Conservation (phyloP, 169 alveolate genomes). For the Eimeria maxima region DNA sequence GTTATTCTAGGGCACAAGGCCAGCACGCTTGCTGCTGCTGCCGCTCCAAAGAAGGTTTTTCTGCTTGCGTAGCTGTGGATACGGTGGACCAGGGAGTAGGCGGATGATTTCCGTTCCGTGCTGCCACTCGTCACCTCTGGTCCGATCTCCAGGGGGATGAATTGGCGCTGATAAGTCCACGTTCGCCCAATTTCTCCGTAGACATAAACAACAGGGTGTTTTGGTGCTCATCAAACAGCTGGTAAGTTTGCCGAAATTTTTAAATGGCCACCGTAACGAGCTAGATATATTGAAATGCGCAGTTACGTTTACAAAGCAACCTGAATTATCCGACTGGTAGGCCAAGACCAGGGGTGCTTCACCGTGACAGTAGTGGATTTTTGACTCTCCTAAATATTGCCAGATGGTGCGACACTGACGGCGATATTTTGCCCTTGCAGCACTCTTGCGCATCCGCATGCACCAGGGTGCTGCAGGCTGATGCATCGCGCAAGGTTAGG, state of each 20-base stretch:
- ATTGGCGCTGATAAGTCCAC: background rate
- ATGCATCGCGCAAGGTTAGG: background rate
- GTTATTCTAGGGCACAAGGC: background rate
- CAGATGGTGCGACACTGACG: background rate
- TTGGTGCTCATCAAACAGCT: background rate
- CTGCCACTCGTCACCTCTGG: background rate
- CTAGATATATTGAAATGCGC: too few species aligned
- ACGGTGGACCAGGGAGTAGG: background rate
- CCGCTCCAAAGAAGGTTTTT: background rate
- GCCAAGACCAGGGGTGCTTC: background rate
- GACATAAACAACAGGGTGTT: background rate
- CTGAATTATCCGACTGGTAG: background rate
- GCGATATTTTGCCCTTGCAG: background rate
- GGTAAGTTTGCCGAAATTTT: background rate
- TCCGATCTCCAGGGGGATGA: background rate
- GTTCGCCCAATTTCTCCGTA: background rate
- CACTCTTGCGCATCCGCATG: background rate
- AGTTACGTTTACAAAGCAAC: background rate
- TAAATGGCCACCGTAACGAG: too few species aligned
- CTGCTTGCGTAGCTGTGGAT: background rate
- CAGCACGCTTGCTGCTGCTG: background rate
- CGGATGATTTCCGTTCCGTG: background rate
- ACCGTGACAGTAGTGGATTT: background rate
- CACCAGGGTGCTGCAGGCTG: background rate
- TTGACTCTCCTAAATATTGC: background rate